These are phyloP conservation scores for Ascochyta clinopodiicola DNA, from an alignment of 2,329 filamentous ascomycete genomes.

Conservation along the genomic window DNA sequence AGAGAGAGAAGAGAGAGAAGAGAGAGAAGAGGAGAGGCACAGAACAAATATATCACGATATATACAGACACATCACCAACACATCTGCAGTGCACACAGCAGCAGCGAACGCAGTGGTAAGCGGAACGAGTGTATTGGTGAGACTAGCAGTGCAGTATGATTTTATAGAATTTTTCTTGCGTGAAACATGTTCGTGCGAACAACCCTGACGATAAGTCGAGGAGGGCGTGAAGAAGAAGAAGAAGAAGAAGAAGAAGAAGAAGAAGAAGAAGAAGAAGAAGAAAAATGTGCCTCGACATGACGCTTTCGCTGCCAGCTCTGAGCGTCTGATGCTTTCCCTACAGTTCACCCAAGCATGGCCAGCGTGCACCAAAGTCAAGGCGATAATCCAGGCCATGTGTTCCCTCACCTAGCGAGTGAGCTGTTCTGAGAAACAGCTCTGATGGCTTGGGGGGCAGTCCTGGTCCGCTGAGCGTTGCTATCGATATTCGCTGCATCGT, in stretches of 20 bases:
- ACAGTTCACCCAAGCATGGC: background rate
- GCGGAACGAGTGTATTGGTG: slow-evolving; percentile 12
- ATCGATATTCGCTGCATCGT: slow-evolving; percentile 10
- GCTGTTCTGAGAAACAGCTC: background rate
- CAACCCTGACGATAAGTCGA: background rate
- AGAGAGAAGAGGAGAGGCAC: too few species aligned
- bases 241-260: background rate
- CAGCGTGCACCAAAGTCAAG: background rate
- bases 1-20: too few species aligned
- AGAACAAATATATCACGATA: too few species aligned
- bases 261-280: background rate
- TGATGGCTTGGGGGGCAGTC: background rate
- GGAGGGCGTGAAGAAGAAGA: slow-evolving; percentile 1
- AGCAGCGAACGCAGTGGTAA: too few species aligned
- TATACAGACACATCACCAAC: too few species aligned
- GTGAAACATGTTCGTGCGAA: background rate
- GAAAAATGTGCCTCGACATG: background rate
- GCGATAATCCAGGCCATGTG: background rate
- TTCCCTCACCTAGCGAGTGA: background rate
- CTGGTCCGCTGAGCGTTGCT: background rate
- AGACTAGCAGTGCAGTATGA: slow-evolving; percentile 9
- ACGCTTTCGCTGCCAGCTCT: background rate
- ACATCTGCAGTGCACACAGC: too few species aligned
- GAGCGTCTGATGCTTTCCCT: background rate
- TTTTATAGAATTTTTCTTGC: background rate